phyloP scores from a whole-genome alignment of 495 filamentous ascomycete species.

The Halenospora varia region DNA sequence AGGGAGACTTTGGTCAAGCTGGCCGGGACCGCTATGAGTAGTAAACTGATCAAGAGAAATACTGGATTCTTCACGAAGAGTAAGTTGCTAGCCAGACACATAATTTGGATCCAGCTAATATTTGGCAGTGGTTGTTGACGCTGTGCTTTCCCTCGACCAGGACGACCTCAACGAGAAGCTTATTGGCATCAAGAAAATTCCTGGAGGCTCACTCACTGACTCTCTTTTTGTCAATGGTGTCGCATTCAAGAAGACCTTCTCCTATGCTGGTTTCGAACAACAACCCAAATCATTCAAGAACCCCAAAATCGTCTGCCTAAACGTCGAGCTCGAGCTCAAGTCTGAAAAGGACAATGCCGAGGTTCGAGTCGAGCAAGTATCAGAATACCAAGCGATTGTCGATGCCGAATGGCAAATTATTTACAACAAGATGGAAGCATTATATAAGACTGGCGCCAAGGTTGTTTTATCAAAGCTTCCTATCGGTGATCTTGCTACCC shows the following conservation, averaged over 20 bases:
- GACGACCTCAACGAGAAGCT: conserved; percentile 96
- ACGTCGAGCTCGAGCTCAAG: conserved; percentile 96
- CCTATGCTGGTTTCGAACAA: conserved; percentile 98
- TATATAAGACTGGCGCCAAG: conserved; percentile 90
- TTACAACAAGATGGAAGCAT: conserved; percentile 95
- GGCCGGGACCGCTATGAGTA: conserved; percentile 97
- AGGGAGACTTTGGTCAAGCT: conserved; percentile 86
- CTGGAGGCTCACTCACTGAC: conserved; percentile 93
- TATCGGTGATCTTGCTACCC: conserved; percentile 95
- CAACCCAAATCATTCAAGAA: conserved; percentile 93
- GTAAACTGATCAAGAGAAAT: conserved; percentile 97
- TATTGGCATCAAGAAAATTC: conserved; percentile 97
- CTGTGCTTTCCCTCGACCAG: conserved; percentile 94
- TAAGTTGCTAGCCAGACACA: conserved; percentile 37
- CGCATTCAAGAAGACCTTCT: conserved; percentile 99
- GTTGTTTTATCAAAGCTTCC: conserved; percentile 96
- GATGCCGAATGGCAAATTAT: conserved; percentile 99
- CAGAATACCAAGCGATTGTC: conserved; percentile 98
- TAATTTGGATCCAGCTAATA: conserved; percentile 12
- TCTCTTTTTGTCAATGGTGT: conserved; percentile 97
- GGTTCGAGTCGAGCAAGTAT: conserved; percentile 95
- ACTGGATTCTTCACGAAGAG: conserved; percentile 96
- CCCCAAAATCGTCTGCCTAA: conserved; percentile 93
- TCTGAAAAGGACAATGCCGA: conserved; percentile 99
- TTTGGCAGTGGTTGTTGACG: conserved; percentile 86